Conservation (phyloP, 73 alveolate species). For the Paramecium sonneborni region DNA sequence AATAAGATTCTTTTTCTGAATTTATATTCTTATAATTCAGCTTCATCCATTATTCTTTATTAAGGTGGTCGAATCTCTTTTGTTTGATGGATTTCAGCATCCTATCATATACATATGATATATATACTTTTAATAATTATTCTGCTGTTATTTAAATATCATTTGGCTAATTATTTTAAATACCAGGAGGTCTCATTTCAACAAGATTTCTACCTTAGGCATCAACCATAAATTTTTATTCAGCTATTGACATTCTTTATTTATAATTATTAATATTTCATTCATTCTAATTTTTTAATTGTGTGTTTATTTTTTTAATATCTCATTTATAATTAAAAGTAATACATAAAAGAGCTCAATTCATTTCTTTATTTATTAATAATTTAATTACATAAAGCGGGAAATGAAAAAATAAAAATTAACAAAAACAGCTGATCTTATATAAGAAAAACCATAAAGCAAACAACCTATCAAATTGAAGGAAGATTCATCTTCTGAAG, state of each 20-base stretch:
- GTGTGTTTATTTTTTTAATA: background rate
- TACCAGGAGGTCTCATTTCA: conserved; percentile 83
- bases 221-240: conserved; percentile 43
- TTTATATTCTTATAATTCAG: conserved; percentile 94
- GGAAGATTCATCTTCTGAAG: background rate
- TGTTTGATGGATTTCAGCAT: conserved; percentile 93
- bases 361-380: background rate
- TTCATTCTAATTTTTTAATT: background rate
- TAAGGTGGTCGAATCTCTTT: conserved; percentile 89
- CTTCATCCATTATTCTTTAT: conserved; percentile 92
- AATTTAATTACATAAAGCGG: background rate
- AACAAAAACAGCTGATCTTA: background rate
- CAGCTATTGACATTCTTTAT: conserved; percentile 47
- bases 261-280: background rate
- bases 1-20: conserved; percentile 90
- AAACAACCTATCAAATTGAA: background rate
- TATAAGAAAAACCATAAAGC: background rate
- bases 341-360: background rate
- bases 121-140: conserved; percentile 81
- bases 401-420: background rate
- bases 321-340: background rate
- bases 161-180: conserved; percentile 93
- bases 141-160: conserved; percentile 98
- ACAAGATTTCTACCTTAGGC: conserved; percentile 50
- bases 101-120: conserved; percentile 33